Evolutionary conservation across 495 filamentous ascomycete species (phyloP).

Genomic region (Xylaria castorea): DNA sequence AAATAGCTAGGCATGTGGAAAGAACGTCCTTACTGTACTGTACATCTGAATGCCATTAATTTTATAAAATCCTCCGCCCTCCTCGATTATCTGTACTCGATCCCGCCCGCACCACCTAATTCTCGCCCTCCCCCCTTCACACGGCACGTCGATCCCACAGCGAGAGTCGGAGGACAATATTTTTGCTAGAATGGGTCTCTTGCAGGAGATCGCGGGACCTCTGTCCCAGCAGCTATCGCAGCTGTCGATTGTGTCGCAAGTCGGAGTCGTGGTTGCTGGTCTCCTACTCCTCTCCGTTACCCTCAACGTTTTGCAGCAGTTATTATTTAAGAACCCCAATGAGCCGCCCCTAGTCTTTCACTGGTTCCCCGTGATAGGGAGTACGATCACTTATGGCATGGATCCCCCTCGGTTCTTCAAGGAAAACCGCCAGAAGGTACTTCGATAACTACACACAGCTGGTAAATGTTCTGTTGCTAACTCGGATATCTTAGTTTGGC

Average conservation of each 20-base stretch:
- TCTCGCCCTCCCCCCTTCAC: not conserved
- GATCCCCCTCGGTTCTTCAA: constrained; percentile 83
- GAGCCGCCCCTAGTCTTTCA: constrained; percentile 85
- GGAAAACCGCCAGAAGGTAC: constrained; percentile 71
- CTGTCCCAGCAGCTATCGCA: constrained; percentile 50
- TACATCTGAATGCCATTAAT: constrained; percentile 11
- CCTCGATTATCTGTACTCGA: not conserved
- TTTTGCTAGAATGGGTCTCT: constrained; percentile 53
- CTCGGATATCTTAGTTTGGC: constrained; percentile 62
- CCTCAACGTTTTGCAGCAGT: constrained; percentile 71
- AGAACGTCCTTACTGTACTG: not conserved
- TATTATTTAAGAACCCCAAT: constrained; percentile 72
- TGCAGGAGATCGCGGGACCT: constrained; percentile 55
- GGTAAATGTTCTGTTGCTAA: constrained; percentile 33
- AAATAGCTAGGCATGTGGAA: not conserved
- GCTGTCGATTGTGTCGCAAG: constrained; percentile 54
- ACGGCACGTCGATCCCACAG: constrained; percentile 5
- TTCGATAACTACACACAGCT: constrained; percentile 10
- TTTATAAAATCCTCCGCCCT: constrained; percentile 24
- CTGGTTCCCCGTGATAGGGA: constrained; percentile 81
- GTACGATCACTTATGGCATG: constrained; percentile 81
- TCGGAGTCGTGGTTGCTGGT: constrained; percentile 49
- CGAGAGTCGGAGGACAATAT: constrained; percentile 23
- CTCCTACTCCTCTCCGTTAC: constrained; percentile 63
- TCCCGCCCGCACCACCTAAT: not conserved